Evolutionary conservation across 495 filamentous ascomycete genomes (phyloP).

Genomic region (Penicillium desertorum): DNA sequence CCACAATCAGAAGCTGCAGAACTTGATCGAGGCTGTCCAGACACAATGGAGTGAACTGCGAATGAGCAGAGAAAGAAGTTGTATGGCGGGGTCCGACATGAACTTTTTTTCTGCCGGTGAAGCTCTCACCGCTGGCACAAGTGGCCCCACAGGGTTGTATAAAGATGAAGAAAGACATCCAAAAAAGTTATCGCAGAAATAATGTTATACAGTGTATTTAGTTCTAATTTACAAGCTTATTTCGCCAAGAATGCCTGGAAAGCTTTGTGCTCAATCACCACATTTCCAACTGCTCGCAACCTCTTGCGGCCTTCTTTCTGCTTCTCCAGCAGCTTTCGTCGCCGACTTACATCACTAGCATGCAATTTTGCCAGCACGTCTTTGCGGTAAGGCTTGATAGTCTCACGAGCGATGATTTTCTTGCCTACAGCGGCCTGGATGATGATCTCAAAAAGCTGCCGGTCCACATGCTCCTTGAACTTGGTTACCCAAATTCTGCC

Average conservation of each 20-base stretch:
- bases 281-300: slow-evolving; percentile 68
- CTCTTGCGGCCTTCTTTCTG: slow-evolving; percentile 96
- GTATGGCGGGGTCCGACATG: slow-evolving; percentile 33
- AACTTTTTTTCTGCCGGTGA: slow-evolving; percentile 37
- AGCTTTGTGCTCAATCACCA: slow-evolving; percentile 88
- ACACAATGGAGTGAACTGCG: slow-evolving; percentile 3
- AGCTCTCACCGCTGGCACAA: slow-evolving; percentile 22
- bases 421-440: slow-evolving; percentile 90
- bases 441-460: slow-evolving; percentile 94
- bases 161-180: too few species aligned
- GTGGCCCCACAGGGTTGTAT: background rate
- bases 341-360: slow-evolving; percentile 78
- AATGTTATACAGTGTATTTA: slow-evolving; percentile 14
- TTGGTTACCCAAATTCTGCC: slow-evolving; percentile 89
- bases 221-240: slow-evolving; percentile 11
- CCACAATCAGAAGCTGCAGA: background rate
- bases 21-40: background rate
- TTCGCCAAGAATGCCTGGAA: slow-evolving; percentile 85
- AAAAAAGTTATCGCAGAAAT: background rate
- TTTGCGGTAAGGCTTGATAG: slow-evolving; percentile 95
- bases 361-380: slow-evolving; percentile 93
- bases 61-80: slow-evolving; percentile 16
- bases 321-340: slow-evolving; percentile 88
- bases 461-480: slow-evolving; percentile 94
- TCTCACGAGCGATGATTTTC: slow-evolving; percentile 85